Evolutionary conservation across 1,284 basidiomycete genomes (phyloP).

Genomic region (Ceratobasidium papillatum): DNA sequence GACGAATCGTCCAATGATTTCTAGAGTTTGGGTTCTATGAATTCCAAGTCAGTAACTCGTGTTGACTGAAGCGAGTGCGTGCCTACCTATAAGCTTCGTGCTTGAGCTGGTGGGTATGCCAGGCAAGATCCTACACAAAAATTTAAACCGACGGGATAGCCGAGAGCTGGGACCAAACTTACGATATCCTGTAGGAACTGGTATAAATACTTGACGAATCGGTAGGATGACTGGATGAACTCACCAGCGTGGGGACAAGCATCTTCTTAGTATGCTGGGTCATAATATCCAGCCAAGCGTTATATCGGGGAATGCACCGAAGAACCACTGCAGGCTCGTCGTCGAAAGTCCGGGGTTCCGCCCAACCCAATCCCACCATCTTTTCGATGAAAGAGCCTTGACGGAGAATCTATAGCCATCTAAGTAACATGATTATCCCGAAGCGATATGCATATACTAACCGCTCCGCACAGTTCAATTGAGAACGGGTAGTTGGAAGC

Average conservation of each 20-base stretch:
- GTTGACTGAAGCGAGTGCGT: not conserved
- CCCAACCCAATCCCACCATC: slow-evolving; percentile 60
- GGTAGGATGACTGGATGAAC: not conserved
- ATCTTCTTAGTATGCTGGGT: slow-evolving; percentile 47
- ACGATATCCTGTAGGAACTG: slow-evolving; percentile 38
- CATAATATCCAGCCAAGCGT: slow-evolving; percentile 59
- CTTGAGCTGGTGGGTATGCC: slow-evolving; percentile 61
- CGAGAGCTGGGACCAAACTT: not conserved
- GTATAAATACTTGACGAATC: not conserved
- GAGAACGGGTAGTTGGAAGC: slow-evolving; percentile 42
- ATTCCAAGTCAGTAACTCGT: not conserved
- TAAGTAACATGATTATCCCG: not conserved
- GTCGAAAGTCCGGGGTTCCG: slow-evolving; percentile 51
- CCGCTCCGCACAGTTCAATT: slow-evolving; percentile 47
- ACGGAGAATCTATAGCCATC: slow-evolving; percentile 52
- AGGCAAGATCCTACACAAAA: slow-evolving; percentile 54
- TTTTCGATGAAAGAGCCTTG: slow-evolving; percentile 65
- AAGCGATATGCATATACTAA: slow-evolving; percentile 7
- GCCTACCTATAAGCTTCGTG: slow-evolving; percentile 49
- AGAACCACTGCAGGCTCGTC: slow-evolving; percentile 41
- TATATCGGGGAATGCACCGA: slow-evolving; percentile 50
- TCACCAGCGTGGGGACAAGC: slow-evolving; percentile 48
- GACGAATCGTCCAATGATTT: slow-evolving; percentile 42
- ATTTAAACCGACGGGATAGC: not conserved
- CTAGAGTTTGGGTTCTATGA: slow-evolving; percentile 40